Percentiles rank a stretch among this genome's conserved stretches.
These are phyloP conservation scores for Cercophora sp. DNA, from an alignment of 495 filamentous ascomycete genomes.

Conservation along the genomic window DNA sequence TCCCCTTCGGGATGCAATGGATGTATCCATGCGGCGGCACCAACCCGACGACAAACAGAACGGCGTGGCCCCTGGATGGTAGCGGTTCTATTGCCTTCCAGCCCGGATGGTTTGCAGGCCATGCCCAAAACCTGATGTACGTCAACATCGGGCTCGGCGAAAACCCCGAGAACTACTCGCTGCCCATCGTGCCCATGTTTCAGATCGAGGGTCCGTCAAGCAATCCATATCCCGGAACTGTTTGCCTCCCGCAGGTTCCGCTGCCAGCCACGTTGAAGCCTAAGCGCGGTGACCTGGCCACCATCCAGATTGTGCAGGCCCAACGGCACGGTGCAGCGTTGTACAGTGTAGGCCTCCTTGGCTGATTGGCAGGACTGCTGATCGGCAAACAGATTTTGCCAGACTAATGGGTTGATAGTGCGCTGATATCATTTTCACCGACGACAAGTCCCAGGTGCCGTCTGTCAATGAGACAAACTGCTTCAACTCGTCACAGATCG, in stretches of 20 bases:
- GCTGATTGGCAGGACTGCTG: neutral
- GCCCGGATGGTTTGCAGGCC: constrained; percentile 87
- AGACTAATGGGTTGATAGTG: constrained; percentile 64
- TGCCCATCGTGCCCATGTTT: constrained; percentile 66
- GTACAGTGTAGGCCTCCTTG: constrained; percentile 67
- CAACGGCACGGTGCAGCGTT: constrained; percentile 79
- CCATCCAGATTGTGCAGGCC: constrained; percentile 81
- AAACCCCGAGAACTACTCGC: constrained; percentile 76
- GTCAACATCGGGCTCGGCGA: constrained; percentile 85
- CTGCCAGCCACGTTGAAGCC: constrained; percentile 67
- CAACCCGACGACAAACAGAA: constrained; percentile 70
- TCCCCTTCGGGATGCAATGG: constrained; percentile 91
- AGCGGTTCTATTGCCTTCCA: constrained; percentile 72
- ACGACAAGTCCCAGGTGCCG: constrained; percentile 53
- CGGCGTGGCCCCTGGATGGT: constrained; percentile 78
- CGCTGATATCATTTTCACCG: constrained; percentile 73
- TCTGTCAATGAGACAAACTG: constrained; percentile 70
- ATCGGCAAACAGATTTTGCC: constrained; percentile 12
- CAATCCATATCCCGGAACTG: constrained; percentile 72
- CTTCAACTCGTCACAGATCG: constrained; percentile 50
- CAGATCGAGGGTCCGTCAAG: constrained; percentile 70
- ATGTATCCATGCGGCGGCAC: constrained; percentile 90
- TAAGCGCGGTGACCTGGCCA: constrained; percentile 76
- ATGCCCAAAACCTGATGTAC: constrained; percentile 75
- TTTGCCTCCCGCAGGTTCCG: constrained; percentile 84